Evolutionary conservation across 1,284 basidiomycete genomes (phyloP), one percentile per base, ranked within the genome.

Genomic region (Veloboletus limbatus): DNA sequence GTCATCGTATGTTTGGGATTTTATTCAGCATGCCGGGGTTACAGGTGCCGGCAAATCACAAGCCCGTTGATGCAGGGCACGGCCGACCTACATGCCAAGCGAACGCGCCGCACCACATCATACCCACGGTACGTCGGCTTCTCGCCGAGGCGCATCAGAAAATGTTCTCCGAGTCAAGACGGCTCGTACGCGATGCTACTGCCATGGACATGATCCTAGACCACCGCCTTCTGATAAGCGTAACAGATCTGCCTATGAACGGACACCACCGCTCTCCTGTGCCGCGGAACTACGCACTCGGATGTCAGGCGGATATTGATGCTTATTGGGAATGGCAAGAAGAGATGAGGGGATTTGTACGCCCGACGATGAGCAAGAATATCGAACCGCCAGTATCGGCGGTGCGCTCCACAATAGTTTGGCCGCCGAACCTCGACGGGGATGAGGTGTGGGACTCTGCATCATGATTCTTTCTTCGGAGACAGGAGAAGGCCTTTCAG

Each of bases 401-500:
- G 51, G 74, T 76, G 62, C 73, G 75, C 40, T 77, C 70, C 44
- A 75, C 73, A 40, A 69, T 60, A 32, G 53, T 52, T 40, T 73
- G 72, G 72, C 54, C 65, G 48, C 58, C 55, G 43, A 51, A 62
- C 51, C 54, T 62, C 46, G 63, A 69, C 57, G 55, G 54, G 44
- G 53, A 58, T 55, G 47, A 41, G 4, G 45, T 60, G 49, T 61
- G 58, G 47, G 60, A 62, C 41, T 30, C 27, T 40, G 32, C 24
- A 26, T 42, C 43, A 43, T 55, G 16, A 46, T 47, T 52, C 51
- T 51, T 67, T 64, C 68, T 49, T 59, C 26, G 46, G 57, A 45
- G 45, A 65, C 50, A 63, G 51, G 54, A 41, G 47, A 37, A 40
- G 40, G 45, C 32, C 51, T 51, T 61, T 63, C 45, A 47, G 39